These are phyloP conservation scores for Themeda triandra DNA, from an alignment of 176 grass and related monocot species.

Conservation along the genomic window DNA sequence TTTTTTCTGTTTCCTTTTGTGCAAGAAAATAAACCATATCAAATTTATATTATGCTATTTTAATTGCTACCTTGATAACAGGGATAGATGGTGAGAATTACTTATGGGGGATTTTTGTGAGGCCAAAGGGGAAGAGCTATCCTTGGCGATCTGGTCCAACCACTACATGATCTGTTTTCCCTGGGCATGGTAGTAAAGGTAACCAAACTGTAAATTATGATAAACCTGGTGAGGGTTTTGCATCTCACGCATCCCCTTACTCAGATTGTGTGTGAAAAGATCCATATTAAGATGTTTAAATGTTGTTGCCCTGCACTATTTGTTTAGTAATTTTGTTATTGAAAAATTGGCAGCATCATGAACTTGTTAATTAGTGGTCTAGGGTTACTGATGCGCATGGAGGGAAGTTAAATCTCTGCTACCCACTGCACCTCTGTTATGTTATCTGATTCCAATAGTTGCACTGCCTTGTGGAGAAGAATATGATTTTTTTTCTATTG, in stretches of 20 bases:
- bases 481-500: neutral
- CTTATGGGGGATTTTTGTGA: slow-evolving; percentile 16
- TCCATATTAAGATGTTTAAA: neutral
- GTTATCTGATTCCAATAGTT: neutral
- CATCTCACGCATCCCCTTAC: neutral
- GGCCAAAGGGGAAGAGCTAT: neutral
- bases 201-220: neutral
- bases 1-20: neutral
- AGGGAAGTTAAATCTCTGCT: neutral
- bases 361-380: neutral
- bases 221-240: slow-evolving; percentile 2
- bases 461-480: neutral
- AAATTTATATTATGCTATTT: neutral
- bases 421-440: neutral
- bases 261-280: neutral
- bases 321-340: neutral
- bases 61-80: neutral
- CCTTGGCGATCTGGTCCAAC: neutral
- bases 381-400: neutral
- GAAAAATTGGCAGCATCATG: neutral
- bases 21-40: neutral
- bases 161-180: neutral
- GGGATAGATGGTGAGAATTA: slow-evolving; percentile 26
- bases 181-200: neutral
- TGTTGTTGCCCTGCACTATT: neutral